phyloP scores from a whole-genome alignment of 192 early-diverging fungal genomes.

The Jimgerdemannia lactiflua region DNA sequence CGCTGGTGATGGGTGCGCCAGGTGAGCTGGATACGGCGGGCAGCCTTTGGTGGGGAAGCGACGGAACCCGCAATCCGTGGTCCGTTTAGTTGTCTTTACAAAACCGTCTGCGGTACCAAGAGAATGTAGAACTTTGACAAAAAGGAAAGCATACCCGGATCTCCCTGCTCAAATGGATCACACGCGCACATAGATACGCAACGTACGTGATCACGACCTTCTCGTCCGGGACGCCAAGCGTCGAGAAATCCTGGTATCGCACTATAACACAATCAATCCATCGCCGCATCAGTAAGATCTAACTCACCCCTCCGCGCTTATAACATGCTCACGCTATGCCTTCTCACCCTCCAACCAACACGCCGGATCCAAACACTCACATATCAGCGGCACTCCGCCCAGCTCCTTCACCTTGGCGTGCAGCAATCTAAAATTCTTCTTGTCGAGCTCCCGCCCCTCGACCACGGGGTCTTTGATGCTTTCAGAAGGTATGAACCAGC shows the following conservation, averaged over 20 bases:
- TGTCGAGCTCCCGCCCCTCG: conserved; percentile 31
- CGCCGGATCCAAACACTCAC: conserved; percentile 13
- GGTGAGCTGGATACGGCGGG: conserved; percentile 31
- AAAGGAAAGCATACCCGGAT: conserved; percentile 17
- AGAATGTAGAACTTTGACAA: neutral
- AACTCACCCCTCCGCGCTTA: too few species aligned
- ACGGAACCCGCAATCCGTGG: neutral
- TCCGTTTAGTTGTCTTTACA: too few species aligned
- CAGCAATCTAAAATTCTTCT: conserved; percentile 31
- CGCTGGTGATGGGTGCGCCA: conserved; percentile 31
- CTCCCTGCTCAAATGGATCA: conserved; percentile 37
- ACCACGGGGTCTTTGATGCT: conserved; percentile 28
- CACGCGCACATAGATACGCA: conserved; percentile 33
- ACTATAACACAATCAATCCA: conserved; percentile 10
- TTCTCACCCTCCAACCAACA: too few species aligned
- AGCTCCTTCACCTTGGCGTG: conserved; percentile 32
- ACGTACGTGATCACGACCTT: conserved; percentile 37
- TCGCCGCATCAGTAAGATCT: neutral
- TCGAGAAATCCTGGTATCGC: conserved; percentile 31
- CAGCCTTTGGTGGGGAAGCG: conserved; percentile 15
- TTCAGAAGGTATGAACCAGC: conserved; percentile 31
- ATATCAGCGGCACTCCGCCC: conserved; percentile 34
- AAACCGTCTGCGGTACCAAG: neutral
- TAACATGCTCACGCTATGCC: too few species aligned
- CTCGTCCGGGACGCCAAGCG: conserved; percentile 35